Evolutionary conservation across 306 rosid species (phyloP), one percentile per base, ranked within the genome.

Genomic region (Trichosanthes truncata): DNA sequence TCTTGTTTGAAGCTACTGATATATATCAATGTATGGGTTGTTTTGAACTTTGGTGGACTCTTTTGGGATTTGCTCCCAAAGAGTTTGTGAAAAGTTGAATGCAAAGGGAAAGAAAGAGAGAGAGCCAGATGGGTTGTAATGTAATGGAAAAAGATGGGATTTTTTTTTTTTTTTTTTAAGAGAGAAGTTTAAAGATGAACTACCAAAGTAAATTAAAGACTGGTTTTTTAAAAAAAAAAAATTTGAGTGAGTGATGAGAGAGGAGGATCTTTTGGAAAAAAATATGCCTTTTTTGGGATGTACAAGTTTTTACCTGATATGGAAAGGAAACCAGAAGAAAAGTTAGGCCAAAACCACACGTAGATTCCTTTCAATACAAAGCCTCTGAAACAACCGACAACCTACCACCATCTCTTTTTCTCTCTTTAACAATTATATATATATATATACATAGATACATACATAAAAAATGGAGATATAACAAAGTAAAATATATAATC

Each of bases 301-400:
- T 84, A 85, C 83, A 78, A 77, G 56, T 72, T 71, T 79, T 85
- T 89, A 29, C 94, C 89, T 51, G 41, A 80, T 83, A 66, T 35
- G 82, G 96, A 87, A 71, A 91, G 35, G 77, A 72, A 90, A 81
- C 87, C 75, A 78, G 76, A 77, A 26, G 76, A 83, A 83, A 82
- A 84, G 88, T 82, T 82, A 74, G 67, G 82, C 86, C 68, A 72
- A 72, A 86, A 72, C 72, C 25, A 78, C 45, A 26, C 78, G 25
- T 61, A 79, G 53, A 84, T 72, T 80, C 83, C 46, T 76, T 82
- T 74, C 86, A 20, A 52, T 20, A 35, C 62, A 75, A 61, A 78
- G 73, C 79, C 79, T 85, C 87, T 78, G 65, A 83, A 85, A 66
- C 87, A 85, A 76, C 94, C 88, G 90, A 87, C 91, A 87, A 60